A percentile compares a stretch with the other conserved stretches of the same genome.
Conservation (phyloP, 345 rosid genomes). For the Citrus maxima region DNA sequence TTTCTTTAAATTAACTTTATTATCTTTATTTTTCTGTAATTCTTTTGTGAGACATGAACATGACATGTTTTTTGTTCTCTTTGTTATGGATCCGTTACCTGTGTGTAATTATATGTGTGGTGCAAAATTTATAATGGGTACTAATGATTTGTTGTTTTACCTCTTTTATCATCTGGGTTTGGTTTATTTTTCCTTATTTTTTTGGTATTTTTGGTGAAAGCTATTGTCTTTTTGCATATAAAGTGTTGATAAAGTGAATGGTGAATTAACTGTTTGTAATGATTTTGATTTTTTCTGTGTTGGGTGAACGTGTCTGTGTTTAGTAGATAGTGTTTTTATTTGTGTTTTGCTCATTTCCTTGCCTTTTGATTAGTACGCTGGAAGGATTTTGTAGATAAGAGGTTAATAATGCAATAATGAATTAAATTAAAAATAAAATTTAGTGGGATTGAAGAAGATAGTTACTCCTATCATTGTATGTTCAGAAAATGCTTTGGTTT, state of each 20-base stretch:
- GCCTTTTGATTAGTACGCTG: background rate
- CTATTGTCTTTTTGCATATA: background rate
- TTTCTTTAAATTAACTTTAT: background rate
- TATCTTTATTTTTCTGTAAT: background rate
- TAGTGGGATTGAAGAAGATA: background rate
- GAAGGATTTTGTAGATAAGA: background rate
- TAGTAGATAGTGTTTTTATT: background rate
- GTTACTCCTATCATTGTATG: background rate
- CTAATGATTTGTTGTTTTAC: background rate
- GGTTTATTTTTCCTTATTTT: background rate
- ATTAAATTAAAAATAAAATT: background rate
- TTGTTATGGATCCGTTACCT: background rate
- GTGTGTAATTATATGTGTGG: background rate
- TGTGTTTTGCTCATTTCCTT: background rate
- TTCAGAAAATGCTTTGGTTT: background rate
- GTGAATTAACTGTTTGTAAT: background rate
- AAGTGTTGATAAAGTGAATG: background rate
- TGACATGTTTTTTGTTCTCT: background rate
- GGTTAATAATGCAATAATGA: background rate
- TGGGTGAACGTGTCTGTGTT: too few species aligned
- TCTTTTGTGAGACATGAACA: background rate
- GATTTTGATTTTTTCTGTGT: background rate
- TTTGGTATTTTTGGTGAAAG: background rate
- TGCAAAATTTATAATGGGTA: background rate
- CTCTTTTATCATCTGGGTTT: background rate